These are phyloP conservation scores for Apocynum venetum DNA, from an alignment of 257 asterid species.

Conservation along the genomic window DNA sequence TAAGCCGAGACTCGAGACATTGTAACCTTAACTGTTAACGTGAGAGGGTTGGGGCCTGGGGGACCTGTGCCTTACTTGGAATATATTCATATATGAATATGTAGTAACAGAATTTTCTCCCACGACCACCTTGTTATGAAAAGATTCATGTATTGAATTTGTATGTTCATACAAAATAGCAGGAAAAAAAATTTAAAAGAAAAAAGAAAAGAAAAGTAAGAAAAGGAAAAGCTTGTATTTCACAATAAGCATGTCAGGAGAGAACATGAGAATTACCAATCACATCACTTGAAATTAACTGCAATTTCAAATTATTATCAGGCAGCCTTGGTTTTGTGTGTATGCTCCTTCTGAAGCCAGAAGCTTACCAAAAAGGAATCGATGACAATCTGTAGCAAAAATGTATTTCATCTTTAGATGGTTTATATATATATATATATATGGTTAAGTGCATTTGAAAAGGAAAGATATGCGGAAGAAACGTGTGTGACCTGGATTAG, in stretches of 20 bases:
- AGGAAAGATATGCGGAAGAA: not conserved
- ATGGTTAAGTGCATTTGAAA: not conserved
- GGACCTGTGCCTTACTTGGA: no score
- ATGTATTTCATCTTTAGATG: not conserved
- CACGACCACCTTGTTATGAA: no score
- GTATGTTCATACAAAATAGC: no score
- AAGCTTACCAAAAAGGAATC: slow-evolving; percentile 73
- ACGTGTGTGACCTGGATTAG: slow-evolving; percentile 60
- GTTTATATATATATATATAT: no score
- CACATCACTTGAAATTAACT: not conserved
- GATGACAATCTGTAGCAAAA: slow-evolving; percentile 49
- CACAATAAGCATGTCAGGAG: not conserved
- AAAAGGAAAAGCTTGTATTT: not conserved
- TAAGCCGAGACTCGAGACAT: no score
- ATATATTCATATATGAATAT: no score
- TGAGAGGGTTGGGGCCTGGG: no score
- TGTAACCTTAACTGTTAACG: no score
- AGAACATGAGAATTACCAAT: not conserved
- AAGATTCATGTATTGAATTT: no score
- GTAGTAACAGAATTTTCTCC: no score
- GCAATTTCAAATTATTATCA: slow-evolving; percentile 14
- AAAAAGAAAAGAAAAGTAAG: no score
- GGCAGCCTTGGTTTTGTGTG: slow-evolving; percentile 37
- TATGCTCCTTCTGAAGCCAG: slow-evolving; percentile 48
- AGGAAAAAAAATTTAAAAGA: no score